phyloP scores from a whole-genome alignment of 495 filamentous ascomycete genomes.

The Cudoniella acicularis region DNA sequence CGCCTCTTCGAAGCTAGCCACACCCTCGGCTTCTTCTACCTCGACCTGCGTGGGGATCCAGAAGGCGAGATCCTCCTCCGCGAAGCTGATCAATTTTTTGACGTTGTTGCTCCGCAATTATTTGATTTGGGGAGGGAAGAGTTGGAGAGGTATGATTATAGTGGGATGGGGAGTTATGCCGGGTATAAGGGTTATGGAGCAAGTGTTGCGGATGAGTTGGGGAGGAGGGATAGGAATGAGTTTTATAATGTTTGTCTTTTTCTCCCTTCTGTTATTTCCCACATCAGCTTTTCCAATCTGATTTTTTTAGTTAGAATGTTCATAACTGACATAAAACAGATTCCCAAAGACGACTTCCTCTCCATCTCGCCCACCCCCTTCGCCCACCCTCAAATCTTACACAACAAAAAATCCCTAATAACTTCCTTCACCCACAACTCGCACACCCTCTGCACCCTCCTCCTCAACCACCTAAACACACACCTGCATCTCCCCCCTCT shows the following conservation, averaged over 20 bases:
- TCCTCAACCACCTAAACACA: slow-evolving; percentile 47
- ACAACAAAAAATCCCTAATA: slow-evolving; percentile 38
- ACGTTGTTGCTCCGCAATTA: slow-evolving; percentile 38
- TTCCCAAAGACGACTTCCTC: slow-evolving; percentile 53
- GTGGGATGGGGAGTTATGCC: slow-evolving; percentile 33
- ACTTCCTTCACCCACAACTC: slow-evolving; percentile 43
- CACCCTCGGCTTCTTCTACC: slow-evolving; percentile 65
- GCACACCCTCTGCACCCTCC: slow-evolving; percentile 44
- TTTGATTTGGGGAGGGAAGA: slow-evolving; percentile 50
- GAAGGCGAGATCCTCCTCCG: slow-evolving; percentile 37
- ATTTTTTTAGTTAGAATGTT: too few species aligned
- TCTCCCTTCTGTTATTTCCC: background rate
- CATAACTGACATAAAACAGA: slow-evolving; percentile 21
- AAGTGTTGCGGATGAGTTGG: slow-evolving; percentile 46
- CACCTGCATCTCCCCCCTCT: slow-evolving; percentile 45
- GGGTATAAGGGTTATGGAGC: slow-evolving; percentile 56
- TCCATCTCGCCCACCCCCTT: slow-evolving; percentile 35
- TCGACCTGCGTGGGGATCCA: slow-evolving; percentile 44
- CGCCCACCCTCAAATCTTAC: slow-evolving; percentile 43
- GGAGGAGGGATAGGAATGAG: slow-evolving; percentile 55
- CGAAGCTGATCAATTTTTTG: slow-evolving; percentile 45
- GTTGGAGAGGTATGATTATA: slow-evolving; percentile 50
- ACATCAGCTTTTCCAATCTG: background rate
- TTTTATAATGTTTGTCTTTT: slow-evolving; percentile 54
- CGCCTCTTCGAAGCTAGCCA: too few species aligned